Base-by-base conservation (phyloP, 352 stramenopile genomes). In the Peronospora farinosa region DNA sequence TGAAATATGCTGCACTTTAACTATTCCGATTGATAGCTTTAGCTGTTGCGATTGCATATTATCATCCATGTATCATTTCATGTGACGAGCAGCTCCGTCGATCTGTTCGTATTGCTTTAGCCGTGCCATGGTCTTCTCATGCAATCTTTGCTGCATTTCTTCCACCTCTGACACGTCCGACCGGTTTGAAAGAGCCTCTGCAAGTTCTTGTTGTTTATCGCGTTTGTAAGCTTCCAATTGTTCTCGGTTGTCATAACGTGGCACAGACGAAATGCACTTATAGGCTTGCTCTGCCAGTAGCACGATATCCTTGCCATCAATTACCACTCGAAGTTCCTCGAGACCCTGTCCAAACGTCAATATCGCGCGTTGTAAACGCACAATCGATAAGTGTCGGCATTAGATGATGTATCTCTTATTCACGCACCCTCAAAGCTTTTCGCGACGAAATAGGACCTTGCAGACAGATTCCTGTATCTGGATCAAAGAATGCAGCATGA, bases 401-500 rank as follows among this genome's bases (percentile, higher is more conserved):
- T 7, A 32, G 10, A 32, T 0, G 28, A 12, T 3, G 39, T 35
- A 28, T 19, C 39, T 12, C 21, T 13, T 45, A 33, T 17, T 12
- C 17, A 52, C 71, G 33, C 51, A 81, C 70, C 7, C 57, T 60
- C 13, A 82, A 36, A 17, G 37, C 35, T 51, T 72, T 78, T 19
- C 70, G 60, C 7, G 57, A 63, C 0, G 62, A 72, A 25, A 69
- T 72, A 1, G 74, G 74, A 4, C 74, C 77, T 49, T 74, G 67
- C 6, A 88, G 54, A 42, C 77, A 88, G 16, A 88, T 80, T 1
- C 77, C 77, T 9, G 77, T 86, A 17, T 63, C 72, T 70, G 80
- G 76, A 50, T 92, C 80, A 49, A 92, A 92, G 61, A 87, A 86
- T 11, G 80, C 78, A 32, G 74, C 80, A 54, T 92, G 80, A 2